Evolutionary conservation across 1,284 basidiomycete species (phyloP).

Genomic region (Phellinidium pouzarii): DNA sequence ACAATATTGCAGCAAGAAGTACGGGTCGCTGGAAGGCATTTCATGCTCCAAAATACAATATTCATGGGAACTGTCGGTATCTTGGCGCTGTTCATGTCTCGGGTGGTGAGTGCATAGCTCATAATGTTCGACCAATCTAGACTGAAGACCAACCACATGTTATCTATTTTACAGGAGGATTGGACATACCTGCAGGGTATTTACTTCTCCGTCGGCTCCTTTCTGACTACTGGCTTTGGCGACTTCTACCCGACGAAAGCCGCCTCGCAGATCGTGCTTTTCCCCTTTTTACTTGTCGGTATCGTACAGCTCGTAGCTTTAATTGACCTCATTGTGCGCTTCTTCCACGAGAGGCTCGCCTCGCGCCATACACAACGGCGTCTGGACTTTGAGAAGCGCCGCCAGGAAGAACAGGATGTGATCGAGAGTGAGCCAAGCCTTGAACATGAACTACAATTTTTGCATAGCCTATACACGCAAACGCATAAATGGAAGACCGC

Average conservation of each 20-base stretch:
- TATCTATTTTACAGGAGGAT: constrained; percentile 16
- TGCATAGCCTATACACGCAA: constrained; percentile 7
- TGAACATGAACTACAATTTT: constrained; percentile 15
- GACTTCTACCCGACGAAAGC: constrained; percentile 55
- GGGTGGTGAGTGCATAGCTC: constrained; percentile 17
- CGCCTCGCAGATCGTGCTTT: constrained; percentile 48
- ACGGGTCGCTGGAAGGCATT: constrained; percentile 30
- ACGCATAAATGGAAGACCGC: neutral
- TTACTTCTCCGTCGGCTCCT: constrained; percentile 64
- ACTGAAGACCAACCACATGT: neutral
- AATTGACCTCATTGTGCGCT: constrained; percentile 16
- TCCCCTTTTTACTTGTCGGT: constrained; percentile 53
- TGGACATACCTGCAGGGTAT: constrained; percentile 35
- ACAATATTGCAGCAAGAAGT: constrained; percentile 24
- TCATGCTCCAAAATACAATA: constrained; percentile 34
- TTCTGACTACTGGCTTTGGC: constrained; percentile 77
- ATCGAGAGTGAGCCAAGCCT: constrained; percentile 9
- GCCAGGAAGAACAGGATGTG: constrained; percentile 15
- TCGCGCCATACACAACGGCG: constrained; percentile 5
- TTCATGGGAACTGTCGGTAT: constrained; percentile 30
- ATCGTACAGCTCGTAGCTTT: constrained; percentile 44
- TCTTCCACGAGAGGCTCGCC: constrained; percentile 12
- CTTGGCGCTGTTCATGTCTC: constrained; percentile 20
- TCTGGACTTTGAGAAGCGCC: constrained; percentile 3
- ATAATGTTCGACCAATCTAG: neutral